These are phyloP conservation scores for Fraxinus floribunda DNA, from an alignment of 305 asterid species.

Conservation along the genomic window DNA sequence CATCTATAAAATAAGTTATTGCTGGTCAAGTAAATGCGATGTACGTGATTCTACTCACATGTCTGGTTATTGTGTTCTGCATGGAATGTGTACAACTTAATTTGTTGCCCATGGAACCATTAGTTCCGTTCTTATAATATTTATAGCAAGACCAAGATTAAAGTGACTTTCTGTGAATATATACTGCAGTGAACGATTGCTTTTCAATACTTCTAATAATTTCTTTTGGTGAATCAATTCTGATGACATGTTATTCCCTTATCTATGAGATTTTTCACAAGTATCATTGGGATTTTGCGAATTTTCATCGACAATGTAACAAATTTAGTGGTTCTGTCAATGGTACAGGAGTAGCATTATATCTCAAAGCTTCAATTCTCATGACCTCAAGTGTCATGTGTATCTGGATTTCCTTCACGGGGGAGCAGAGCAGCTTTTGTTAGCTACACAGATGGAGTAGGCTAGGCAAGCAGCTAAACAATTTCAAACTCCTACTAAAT, in stretches of 20 bases:
- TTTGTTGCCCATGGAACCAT: background rate
- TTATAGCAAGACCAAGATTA: background rate
- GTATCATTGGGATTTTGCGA: background rate
- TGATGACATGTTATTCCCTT: constrained; percentile 15
- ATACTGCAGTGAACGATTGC: background rate
- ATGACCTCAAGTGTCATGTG: constrained; percentile 84
- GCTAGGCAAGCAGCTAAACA: constrained; percentile 55
- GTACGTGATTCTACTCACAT: background rate
- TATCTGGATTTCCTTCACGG: constrained; percentile 68
- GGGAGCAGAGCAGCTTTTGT: constrained; percentile 67
- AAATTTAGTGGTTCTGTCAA: background rate
- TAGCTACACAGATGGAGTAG: constrained; percentile 63
- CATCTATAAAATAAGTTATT: background rate
- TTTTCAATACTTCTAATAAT: background rate
- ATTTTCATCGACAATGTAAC: background rate
- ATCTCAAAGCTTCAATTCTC: constrained; percentile 67
- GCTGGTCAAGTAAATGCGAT: background rate
- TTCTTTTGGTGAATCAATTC: constrained; percentile 10
- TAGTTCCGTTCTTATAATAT: background rate
- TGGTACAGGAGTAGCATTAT: constrained; percentile 79
- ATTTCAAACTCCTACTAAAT: constrained; percentile 2
- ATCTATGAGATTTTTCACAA: constrained; percentile 5
- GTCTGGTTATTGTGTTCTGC: background rate
- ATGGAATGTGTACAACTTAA: background rate
- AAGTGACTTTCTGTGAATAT: background rate